Evolutionary conservation across 345 rosid species (phyloP), one percentile per base, ranked within the genome.

Genomic region (Populus tremula): DNA sequence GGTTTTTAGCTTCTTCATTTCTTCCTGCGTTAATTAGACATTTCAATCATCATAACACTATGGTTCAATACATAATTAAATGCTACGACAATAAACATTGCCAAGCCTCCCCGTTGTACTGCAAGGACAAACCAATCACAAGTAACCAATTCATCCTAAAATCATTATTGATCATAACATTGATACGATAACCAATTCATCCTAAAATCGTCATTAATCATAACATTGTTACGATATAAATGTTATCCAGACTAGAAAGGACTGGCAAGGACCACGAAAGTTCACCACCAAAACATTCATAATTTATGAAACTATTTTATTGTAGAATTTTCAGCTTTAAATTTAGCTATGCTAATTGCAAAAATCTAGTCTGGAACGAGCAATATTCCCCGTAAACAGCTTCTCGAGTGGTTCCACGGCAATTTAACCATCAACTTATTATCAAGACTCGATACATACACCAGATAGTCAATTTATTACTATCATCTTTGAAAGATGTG

Each of bases 21-120:
- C 89, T 70, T 86, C 91, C 98, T 91, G 86, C 85, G 78, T 78
- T 76, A 25, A 56, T n/a, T 49, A 54, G 18, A 4, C 54, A 41
- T 56, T 72, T 72, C 62, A 65, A 69, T 31, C 39, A 69, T 70
- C 0, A 20, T 17, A 3, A 4, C 31, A n/a, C 36, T 54, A 62
- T 31, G 27, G 9, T 18, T 33, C 31, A 18, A 1, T 39, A 36
- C 62, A 74, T 56, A 10, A 70, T 17, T 6, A 33, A 41, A 62
- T 23, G 38, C 36, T 56, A 17, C 21, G 45, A 13, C 8, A 6
- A 29, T 9, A 20, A 17, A 67, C 67, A 14, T 53, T 20, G 12
- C 13, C 64, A 59, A n/a, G 64, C 64, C 29, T 23, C 64, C 64
- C 16, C 16, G 64, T 1, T 59, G 64, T 11, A 10, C 64, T 9